These are phyloP conservation scores for Iris pallida DNA, from an alignment of 116 monocot genomes.

Conservation along the genomic window DNA sequence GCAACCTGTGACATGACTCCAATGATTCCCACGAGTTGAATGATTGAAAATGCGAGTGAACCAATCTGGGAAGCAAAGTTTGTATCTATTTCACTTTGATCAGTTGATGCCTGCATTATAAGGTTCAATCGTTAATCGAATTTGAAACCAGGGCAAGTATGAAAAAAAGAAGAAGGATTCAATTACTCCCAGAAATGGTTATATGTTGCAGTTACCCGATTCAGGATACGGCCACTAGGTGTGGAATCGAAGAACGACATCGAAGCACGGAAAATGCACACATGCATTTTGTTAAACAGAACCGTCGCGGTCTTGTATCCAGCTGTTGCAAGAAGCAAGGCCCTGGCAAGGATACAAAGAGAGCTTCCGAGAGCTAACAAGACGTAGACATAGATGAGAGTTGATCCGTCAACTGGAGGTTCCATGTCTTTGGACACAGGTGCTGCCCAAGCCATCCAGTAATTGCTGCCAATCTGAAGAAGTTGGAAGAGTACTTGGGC, in stretches of 20 bases:
- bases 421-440: conserved; percentile 38
- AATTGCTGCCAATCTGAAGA: conserved; percentile 66
- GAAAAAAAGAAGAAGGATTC: background rate
- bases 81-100: conserved; percentile 51
- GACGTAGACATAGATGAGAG: conserved; percentile 50
- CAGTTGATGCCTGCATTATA: conserved; percentile 44
- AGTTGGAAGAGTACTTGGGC: conserved; percentile 52
- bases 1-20: conserved; percentile 70
- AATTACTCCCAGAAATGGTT: background rate
- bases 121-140: background rate
- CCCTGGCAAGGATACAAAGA: conserved; percentile 37
- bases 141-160: background rate
- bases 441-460: conserved; percentile 78
- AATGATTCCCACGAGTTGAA: conserved; percentile 52
- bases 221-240: conserved; percentile 76
- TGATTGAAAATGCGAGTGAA: conserved; percentile 38
- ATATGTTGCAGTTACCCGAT: conserved; percentile 41
- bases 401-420: conserved; percentile 37
- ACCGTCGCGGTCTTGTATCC: conserved; percentile 41
- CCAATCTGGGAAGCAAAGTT: conserved; percentile 31
- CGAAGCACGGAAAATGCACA: conserved; percentile 51
- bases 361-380: conserved; percentile 51
- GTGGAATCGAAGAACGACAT: conserved; percentile 76
- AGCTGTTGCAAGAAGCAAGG: conserved; percentile 38
- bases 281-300: conserved; percentile 55